phyloP scores from a whole-genome alignment of 2,329 filamentous ascomycete genomes.

The Dactylonectria macrodidyma region DNA sequence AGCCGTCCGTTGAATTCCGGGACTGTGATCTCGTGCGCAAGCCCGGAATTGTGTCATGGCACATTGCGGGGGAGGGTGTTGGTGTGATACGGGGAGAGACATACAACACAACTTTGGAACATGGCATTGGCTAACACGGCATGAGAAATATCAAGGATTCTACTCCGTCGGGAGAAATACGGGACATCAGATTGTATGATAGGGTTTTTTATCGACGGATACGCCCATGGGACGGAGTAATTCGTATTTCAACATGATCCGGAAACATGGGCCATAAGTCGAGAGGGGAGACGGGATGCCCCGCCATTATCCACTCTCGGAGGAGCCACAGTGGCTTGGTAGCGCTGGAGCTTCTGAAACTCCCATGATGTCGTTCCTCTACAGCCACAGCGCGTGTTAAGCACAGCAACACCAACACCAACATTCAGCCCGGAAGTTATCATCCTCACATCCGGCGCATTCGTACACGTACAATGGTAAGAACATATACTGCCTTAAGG shows the following conservation, averaged over 20 bases:
- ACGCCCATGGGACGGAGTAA: neutral
- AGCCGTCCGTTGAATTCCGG: slow-evolving; percentile 27
- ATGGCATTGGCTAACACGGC: neutral
- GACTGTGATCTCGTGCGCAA: slow-evolving; percentile 26
- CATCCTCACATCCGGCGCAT: slow-evolving; percentile 6
- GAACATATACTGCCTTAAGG: neutral
- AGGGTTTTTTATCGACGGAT: neutral
- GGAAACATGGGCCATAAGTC: neutral
- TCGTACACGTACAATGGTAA: slow-evolving; percentile 23
- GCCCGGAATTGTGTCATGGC: slow-evolving; percentile 19
- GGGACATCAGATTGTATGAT: neutral
- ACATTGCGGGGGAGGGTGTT: slow-evolving; percentile 22
- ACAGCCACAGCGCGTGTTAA: slow-evolving; percentile 18
- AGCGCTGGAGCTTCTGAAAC: slow-evolving; percentile 6
- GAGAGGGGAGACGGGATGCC: slow-evolving; percentile 18
- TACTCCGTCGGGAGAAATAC: neutral
- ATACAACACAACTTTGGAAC: neutral
- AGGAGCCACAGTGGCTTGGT: slow-evolving; percentile 31
- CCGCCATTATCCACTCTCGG: slow-evolving; percentile 19
- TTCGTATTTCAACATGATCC: slow-evolving; percentile 1
- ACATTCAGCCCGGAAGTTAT: slow-evolving; percentile 2
- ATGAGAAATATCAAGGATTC: slow-evolving; percentile 19
- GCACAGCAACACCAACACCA: slow-evolving; percentile 13
- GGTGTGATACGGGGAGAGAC: slow-evolving; percentile 3
- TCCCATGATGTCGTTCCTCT: slow-evolving; percentile 13